A percentile compares a stretch with the other conserved stretches of the same genome.
Evolutionary conservation across 805 yeast genomes (phyloP).

Genomic region (Suhomyces vadensis): DNA sequence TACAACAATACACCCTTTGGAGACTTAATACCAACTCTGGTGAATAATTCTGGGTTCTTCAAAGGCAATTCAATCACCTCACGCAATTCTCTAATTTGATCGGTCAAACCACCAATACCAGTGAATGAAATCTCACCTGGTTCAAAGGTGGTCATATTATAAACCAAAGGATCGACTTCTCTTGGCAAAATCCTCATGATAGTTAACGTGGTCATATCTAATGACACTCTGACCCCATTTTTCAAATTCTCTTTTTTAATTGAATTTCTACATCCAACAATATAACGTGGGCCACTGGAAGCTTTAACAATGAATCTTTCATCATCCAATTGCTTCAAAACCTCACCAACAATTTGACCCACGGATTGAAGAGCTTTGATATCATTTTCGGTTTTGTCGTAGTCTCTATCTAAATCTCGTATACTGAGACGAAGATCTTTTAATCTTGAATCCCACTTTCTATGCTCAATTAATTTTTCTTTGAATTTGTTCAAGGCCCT

Average conservation of each 20-base stretch:
- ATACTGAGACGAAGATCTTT: slow-evolving; percentile 81
- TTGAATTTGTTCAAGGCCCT: slow-evolving; percentile 78
- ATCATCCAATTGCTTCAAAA: slow-evolving; percentile 89
- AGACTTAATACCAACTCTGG: slow-evolving; percentile 97
- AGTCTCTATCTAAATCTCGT: slow-evolving; percentile 79
- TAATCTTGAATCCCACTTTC: slow-evolving; percentile 90
- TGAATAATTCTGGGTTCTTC: slow-evolving; percentile 93
- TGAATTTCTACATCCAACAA: slow-evolving; percentile 95
- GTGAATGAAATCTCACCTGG: slow-evolving; percentile 96
- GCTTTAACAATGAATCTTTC: slow-evolving; percentile 96
- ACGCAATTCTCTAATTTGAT: slow-evolving; percentile 93
- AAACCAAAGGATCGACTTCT: slow-evolving; percentile 97
- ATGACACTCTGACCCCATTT: slow-evolving; percentile 94
- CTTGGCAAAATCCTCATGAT: slow-evolving; percentile 97
- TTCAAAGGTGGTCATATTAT: slow-evolving; percentile 96
- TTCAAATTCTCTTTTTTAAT: slow-evolving; percentile 79
- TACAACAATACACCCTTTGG: slow-evolving; percentile 96
- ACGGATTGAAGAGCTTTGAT: slow-evolving; percentile 96
- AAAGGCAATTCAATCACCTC: slow-evolving; percentile 97
- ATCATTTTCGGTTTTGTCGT: slow-evolving; percentile 93
- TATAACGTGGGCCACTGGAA: slow-evolving; percentile 94
- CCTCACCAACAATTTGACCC: slow-evolving; percentile 97
- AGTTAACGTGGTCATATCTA: slow-evolving; percentile 96
- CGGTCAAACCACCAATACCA: slow-evolving; percentile 94
- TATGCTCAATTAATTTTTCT: slow-evolving; percentile 85